Evolutionary conservation across 2,329 filamentous ascomycete genomes (phyloP).

Genomic region (Alternaria sp.): DNA sequence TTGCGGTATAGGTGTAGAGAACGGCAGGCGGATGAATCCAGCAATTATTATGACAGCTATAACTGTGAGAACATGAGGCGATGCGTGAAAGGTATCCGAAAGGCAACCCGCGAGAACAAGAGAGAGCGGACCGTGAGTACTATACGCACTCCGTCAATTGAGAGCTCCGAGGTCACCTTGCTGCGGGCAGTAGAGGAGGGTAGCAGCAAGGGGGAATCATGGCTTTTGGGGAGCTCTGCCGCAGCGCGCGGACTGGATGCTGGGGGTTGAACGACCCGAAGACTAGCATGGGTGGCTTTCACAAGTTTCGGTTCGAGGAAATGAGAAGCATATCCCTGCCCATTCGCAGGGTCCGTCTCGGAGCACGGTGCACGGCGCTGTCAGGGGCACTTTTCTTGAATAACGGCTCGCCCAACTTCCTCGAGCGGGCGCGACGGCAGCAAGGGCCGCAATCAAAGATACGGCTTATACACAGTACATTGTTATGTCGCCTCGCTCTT

Average conservation of each 20-base stretch:
- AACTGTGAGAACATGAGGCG: slow-evolving; percentile 32
- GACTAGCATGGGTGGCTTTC: slow-evolving; percentile 41
- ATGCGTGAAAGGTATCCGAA: slow-evolving; percentile 19
- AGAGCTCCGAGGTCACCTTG: slow-evolving; percentile 45
- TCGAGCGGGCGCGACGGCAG: slow-evolving; percentile 11
- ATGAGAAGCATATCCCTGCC: slow-evolving; percentile 42
- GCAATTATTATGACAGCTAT: slow-evolving; percentile 28
- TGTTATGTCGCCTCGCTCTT: neutral
- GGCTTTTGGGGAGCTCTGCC: slow-evolving; percentile 46
- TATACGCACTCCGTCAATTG: slow-evolving; percentile 29
- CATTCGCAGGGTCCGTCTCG: slow-evolving; percentile 35
- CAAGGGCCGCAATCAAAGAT: slow-evolving; percentile 17
- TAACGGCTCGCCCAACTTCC: slow-evolving; percentile 19
- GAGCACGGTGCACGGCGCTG: slow-evolving; percentile 37
- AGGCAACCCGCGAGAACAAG: slow-evolving; percentile 17
- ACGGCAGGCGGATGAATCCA: slow-evolving; percentile 17
- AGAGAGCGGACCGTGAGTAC: slow-evolving; percentile 31
- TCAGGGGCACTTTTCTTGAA: slow-evolving; percentile 32
- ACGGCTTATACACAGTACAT: slow-evolving; percentile 3
- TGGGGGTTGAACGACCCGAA: slow-evolving; percentile 38
- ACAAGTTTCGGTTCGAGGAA: slow-evolving; percentile 46
- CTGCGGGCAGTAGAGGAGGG: slow-evolving; percentile 47
- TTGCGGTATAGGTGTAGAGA: slow-evolving; percentile 14
- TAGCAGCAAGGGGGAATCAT: slow-evolving; percentile 44
- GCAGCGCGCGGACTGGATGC: slow-evolving; percentile 38